Evolutionary conservation across 306 rosid genomes (phyloP).

Genomic region (Canavalia ensiformis): DNA sequence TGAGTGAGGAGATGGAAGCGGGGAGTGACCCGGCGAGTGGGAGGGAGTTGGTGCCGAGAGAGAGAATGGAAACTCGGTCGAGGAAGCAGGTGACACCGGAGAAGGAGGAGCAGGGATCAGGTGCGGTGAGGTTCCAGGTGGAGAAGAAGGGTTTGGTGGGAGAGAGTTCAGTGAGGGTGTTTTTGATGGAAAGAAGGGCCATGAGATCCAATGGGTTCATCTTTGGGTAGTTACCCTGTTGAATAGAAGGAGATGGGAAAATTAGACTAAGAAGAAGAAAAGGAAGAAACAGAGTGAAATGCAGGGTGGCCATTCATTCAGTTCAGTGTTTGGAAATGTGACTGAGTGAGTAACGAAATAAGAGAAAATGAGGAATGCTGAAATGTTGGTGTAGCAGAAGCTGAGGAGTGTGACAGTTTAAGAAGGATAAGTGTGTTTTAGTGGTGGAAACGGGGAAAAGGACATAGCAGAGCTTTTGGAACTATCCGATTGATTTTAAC

Average conservation of each 20-base stretch:
- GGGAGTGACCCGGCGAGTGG: slow-evolving; percentile 77
- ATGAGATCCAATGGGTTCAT: slow-evolving; percentile 58
- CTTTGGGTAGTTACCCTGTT: slow-evolving; percentile 44
- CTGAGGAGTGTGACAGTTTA: background rate
- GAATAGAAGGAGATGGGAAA: slow-evolving; percentile 24
- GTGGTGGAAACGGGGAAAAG: slow-evolving; percentile 3
- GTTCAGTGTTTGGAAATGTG: background rate
- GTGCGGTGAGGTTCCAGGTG: slow-evolving; percentile 76
- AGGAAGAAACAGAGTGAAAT: background rate
- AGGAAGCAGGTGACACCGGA: slow-evolving; percentile 70
- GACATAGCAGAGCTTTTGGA: slow-evolving; percentile 33
- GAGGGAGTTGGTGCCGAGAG: slow-evolving; percentile 63
- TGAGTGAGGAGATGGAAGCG: slow-evolving; percentile 54
- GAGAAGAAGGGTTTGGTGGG: slow-evolving; percentile 63
- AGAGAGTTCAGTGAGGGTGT: slow-evolving; percentile 67
- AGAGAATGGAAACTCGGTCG: slow-evolving; percentile 64
- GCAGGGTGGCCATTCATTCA: slow-evolving; percentile 35
- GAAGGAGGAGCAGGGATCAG: slow-evolving; percentile 80
- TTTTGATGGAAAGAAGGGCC: slow-evolving; percentile 66
- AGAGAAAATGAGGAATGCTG: background rate
- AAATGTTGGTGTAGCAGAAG: background rate
- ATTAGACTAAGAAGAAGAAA: slow-evolving; percentile 14
- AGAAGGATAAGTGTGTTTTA: background rate
- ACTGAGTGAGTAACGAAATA: background rate
- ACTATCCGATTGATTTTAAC: background rate